Conservation (phyloP, 176 grass and related monocot species). For the Musa beccarii region DNA sequence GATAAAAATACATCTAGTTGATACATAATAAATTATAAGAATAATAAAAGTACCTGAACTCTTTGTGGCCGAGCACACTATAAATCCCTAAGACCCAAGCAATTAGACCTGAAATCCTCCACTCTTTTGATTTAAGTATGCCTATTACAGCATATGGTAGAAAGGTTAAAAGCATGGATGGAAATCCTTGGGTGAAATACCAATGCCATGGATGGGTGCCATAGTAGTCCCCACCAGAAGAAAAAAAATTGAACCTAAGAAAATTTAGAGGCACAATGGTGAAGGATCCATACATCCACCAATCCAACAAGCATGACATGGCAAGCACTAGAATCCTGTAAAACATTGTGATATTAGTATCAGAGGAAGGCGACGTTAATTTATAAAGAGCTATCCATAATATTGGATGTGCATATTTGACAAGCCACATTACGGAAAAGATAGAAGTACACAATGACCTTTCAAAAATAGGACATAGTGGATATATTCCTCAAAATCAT, state of each 20-base stretch:
- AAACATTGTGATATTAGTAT: conserved; percentile 1
- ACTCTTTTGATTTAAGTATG: conserved; percentile 58
- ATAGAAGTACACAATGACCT: neutral
- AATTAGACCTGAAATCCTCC: conserved; percentile 66
- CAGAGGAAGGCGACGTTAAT: neutral
- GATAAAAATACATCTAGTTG: conserved; percentile 6
- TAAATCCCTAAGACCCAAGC: conserved; percentile 83
- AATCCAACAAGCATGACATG: conserved; percentile 55
- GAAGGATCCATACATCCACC: conserved; percentile 63
- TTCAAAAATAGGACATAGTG: neutral
- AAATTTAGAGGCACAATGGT: conserved; percentile 85
- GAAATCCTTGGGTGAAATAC: conserved; percentile 93
- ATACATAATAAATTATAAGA: conserved; percentile 15
- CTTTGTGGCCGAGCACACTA: conserved; percentile 92
- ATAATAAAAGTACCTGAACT: conserved; percentile 63
- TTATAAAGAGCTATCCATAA: neutral
- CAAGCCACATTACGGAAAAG: neutral
- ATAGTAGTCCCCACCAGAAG: conserved; percentile 85
- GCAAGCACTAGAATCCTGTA: conserved; percentile 67
- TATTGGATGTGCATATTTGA: neutral
- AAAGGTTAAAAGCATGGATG: conserved; percentile 81
- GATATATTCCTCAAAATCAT: neutral
- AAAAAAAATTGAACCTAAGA: conserved; percentile 91
- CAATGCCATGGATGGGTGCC: conserved; percentile 84
- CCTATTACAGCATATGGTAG: conserved; percentile 56